phyloP scores from a whole-genome alignment of 169 alveolate genomes.

The Amoebophrya sp. region DNA sequence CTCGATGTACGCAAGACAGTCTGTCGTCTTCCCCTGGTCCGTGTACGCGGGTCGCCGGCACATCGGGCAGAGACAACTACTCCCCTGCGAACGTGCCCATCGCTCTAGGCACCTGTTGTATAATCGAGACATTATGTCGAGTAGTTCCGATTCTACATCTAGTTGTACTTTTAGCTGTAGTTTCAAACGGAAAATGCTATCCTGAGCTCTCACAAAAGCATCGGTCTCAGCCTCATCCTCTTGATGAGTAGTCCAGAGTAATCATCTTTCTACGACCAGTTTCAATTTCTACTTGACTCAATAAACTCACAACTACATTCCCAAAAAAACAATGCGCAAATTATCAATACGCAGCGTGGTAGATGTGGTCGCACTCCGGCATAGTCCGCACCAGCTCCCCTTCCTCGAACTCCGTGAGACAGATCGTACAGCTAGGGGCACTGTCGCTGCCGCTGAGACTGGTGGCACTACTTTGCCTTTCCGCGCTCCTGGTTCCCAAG shows the following conservation, averaged over 20 bases:
- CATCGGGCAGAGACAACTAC: neutral
- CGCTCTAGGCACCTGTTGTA: constrained; percentile 5
- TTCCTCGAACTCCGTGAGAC: constrained; percentile 7
- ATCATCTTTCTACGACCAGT: too few species aligned
- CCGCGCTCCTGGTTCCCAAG: neutral
- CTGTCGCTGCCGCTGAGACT: neutral
- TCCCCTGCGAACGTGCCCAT: neutral
- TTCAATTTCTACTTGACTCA: too few species aligned
- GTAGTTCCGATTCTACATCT: too few species aligned
- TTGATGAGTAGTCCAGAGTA: too few species aligned
- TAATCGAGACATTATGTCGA: too few species aligned
- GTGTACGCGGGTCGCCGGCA: neutral
- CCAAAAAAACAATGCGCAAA: too few species aligned
- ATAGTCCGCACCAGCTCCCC: neutral
- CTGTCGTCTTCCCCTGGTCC: neutral
- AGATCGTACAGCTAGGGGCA: neutral
- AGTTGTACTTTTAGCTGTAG: too few species aligned
- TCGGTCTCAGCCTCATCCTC: too few species aligned
- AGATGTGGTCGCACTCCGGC: neutral
- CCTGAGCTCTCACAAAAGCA: too few species aligned
- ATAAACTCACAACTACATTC: too few species aligned
- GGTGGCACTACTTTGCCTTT: too few species aligned
- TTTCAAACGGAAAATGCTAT: too few species aligned
- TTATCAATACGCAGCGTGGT: neutral
- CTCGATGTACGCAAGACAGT: neutral